These are phyloP conservation scores for Fusarium continuum DNA, from an alignment of 2,329 filamentous ascomycete species.

Conservation along the genomic window DNA sequence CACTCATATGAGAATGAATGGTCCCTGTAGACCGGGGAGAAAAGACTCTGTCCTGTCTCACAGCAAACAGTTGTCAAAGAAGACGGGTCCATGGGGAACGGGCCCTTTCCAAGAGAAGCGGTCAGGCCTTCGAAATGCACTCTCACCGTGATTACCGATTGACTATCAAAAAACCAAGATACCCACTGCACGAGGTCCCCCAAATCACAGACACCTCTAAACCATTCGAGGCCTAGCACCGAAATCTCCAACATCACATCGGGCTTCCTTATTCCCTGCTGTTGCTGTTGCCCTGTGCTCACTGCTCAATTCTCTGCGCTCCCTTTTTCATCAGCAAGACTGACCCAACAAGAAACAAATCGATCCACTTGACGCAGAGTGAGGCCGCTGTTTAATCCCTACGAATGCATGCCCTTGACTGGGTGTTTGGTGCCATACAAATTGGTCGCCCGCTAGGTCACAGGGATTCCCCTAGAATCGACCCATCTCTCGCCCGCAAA, in stretches of 20 bases:
- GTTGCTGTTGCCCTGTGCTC: constrained; percentile 14
- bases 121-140: constrained; percentile 33
- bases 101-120: constrained; percentile 38
- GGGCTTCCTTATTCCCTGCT: constrained; percentile 15
- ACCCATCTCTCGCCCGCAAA: constrained; percentile 32
- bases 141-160: constrained; percentile 33
- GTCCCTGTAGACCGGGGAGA: constrained; percentile 9
- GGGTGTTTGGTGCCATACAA: constrained; percentile 21
- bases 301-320: constrained; percentile 4
- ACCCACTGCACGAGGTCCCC: constrained; percentile 3
- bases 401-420: constrained; percentile 6
- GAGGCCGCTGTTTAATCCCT: constrained; percentile 30
- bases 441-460: not conserved
- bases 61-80: constrained; percentile 35
- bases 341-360: constrained; percentile 32
- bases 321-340: constrained; percentile 10
- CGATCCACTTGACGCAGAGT: constrained; percentile 33
- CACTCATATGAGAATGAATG: constrained; percentile 2
- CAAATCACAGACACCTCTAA: constrained; percentile 35
- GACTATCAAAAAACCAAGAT: constrained; percentile 18
- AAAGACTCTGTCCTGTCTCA: constrained; percentile 36
- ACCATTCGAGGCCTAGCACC: constrained; percentile 17
- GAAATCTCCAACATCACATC: constrained; percentile 26
- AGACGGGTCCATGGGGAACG: constrained; percentile 37
- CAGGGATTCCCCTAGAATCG: constrained; percentile 33